A percentile compares a stretch with the other conserved stretches of the same genome.
Conservation (phyloP, 139 green algal species). For the Chlamydomonas incerta region DNA sequence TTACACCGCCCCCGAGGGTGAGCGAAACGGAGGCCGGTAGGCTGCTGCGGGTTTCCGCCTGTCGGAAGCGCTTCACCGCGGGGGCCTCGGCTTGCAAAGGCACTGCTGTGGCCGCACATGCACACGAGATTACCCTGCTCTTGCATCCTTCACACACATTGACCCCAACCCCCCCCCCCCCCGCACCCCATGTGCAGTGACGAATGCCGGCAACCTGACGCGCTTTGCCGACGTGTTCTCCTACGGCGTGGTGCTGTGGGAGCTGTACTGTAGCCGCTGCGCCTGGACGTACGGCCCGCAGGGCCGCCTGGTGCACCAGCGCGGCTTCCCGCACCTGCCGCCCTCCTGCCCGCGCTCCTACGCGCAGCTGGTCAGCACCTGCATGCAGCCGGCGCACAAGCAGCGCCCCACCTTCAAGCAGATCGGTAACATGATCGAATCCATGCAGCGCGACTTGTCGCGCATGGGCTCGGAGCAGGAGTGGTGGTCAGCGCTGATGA, state of each 20-base stretch:
- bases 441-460: slow-evolving; percentile 9
- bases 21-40: slow-evolving; percentile 22
- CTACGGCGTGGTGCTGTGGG: slow-evolving; percentile 49
- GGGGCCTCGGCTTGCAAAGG: no score
- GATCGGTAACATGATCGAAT: slow-evolving; percentile 8
- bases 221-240: slow-evolving; percentile 45
- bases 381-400: slow-evolving; percentile 34
- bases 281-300: slow-evolving; percentile 23
- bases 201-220: slow-evolving; percentile 34
- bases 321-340: slow-evolving; percentile 42
- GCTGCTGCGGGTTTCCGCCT: no score
- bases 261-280: slow-evolving; percentile 44
- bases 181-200: not conserved
- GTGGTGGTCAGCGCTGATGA: not conserved
- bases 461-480: no score
- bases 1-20: slow-evolving; percentile 48
- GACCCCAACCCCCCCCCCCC: not conserved
- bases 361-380: slow-evolving; percentile 6
- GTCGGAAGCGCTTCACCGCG: no score
- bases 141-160: no score
- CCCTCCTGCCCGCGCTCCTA: slow-evolving; percentile 6
- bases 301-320: not conserved
- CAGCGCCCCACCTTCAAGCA: slow-evolving; percentile 45
- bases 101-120: no score
- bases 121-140: no score